Evolutionary conservation across 306 rosid species (phyloP).

Genomic region (Medicago arabica): DNA sequence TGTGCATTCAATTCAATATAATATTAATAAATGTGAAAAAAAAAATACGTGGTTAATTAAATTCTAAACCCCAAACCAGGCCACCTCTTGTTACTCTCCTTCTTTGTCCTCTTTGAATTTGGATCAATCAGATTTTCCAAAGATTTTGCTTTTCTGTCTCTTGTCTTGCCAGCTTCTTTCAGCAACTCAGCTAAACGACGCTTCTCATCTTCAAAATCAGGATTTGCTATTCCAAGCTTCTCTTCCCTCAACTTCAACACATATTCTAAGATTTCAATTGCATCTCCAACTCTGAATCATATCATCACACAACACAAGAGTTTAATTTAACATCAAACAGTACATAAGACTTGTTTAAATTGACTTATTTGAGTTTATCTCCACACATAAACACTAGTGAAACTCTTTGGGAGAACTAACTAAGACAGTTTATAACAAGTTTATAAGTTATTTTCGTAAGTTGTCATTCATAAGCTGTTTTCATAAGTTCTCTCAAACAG

Average conservation of each 20-base stretch:
- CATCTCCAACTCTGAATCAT: slow-evolving; percentile 88
- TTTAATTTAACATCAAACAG: slow-evolving; percentile 33
- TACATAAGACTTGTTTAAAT: not conserved
- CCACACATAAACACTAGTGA: not conserved
- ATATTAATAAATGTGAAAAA: not conserved
- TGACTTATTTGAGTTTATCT: not conserved
- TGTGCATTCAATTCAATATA: slow-evolving; percentile 53
- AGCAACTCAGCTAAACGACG: slow-evolving; percentile 85
- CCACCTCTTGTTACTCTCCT: slow-evolving; percentile 91
- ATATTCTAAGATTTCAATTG: slow-evolving; percentile 90
- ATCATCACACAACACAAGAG: slow-evolving; percentile 23
- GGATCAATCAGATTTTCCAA: slow-evolving; percentile 96
- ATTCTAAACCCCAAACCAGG: slow-evolving; percentile 93
- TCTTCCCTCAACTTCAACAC: slow-evolving; percentile 74
- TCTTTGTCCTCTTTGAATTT: slow-evolving; percentile 89
- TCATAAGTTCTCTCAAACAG: not conserved
- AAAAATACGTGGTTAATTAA: slow-evolving; percentile 44
- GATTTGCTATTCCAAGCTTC: slow-evolving; percentile 94
- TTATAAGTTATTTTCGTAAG: not conserved
- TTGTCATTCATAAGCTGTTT: not conserved
- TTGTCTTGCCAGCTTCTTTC: slow-evolving; percentile 96
- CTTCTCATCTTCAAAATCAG: slow-evolving; percentile 96
- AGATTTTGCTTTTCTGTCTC: slow-evolving; percentile 92
- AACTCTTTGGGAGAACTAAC: not conserved
- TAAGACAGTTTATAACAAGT: not conserved